Evolutionary conservation across 805 yeast species (phyloP).

Genomic region (Alloascoidea africana): DNA sequence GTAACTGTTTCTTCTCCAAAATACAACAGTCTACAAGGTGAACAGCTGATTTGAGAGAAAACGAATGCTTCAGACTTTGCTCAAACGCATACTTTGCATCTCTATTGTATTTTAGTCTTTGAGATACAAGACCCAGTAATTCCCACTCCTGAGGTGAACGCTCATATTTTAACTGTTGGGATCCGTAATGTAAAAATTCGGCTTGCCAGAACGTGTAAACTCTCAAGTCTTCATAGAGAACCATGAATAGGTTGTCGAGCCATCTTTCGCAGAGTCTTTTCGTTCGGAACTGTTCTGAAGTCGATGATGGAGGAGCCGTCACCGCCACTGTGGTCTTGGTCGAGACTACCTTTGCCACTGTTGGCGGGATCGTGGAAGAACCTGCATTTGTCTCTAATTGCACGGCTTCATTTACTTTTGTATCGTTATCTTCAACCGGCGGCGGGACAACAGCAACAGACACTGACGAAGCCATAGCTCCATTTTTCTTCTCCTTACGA

Average conservation of each 20-base stretch:
- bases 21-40: constrained; percentile 41
- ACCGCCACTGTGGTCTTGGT: constrained; percentile 3
- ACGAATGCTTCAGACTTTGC: constrained; percentile 55
- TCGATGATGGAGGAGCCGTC: constrained; percentile 1
- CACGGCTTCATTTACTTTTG: no score
- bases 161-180: constrained; percentile 67
- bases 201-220: constrained; percentile 89
- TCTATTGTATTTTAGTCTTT: constrained; percentile 67
- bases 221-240: constrained; percentile 50
- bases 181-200: constrained; percentile 75
- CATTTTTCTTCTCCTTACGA: no score
- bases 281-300: constrained; percentile 13
- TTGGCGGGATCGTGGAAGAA: constrained; percentile 4
- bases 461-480: no score
- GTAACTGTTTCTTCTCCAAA: constrained; percentile 32
- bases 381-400: constrained; percentile 12
- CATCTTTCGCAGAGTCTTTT: constrained; percentile 62
- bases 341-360: no score
- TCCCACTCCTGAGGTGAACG: constrained; percentile 88
- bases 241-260: constrained; percentile 61
- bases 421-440: no score
- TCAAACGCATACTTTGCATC: constrained; percentile 82
- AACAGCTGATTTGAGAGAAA: constrained; percentile 60
- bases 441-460: no score
- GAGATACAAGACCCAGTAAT: constrained; percentile 72